Conservation (phyloP, 2,329 filamentous ascomycete genomes). For the Zasmidium citrigriseum region DNA sequence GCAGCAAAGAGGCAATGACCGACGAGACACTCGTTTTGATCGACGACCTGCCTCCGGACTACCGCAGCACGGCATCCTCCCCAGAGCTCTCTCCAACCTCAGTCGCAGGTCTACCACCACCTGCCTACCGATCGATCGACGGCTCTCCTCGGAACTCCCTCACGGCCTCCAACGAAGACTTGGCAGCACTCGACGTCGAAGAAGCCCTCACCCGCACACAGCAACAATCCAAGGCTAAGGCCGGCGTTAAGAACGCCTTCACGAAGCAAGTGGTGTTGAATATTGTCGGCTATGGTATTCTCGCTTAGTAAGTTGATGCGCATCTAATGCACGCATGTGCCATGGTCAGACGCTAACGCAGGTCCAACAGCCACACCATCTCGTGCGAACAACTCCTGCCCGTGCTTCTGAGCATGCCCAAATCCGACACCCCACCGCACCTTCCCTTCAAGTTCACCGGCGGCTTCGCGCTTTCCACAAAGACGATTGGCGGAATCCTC, state of each 20-base stretch:
- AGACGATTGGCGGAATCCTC: slow-evolving; percentile 83
- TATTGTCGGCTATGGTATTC: slow-evolving; percentile 85
- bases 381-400: slow-evolving; percentile 93
- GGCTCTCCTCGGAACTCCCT: slow-evolving; percentile 28
- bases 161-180: slow-evolving; percentile 13
- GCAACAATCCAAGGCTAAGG: slow-evolving; percentile 20
- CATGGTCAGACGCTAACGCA: slow-evolving; percentile 3
- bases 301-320: slow-evolving; percentile 77
- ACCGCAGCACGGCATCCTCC: slow-evolving; percentile 60
- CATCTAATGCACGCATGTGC: slow-evolving; percentile 6
- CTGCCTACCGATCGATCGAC: slow-evolving; percentile 36
- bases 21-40: slow-evolving; percentile 66
- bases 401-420: slow-evolving; percentile 77
- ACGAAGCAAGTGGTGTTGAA: slow-evolving; percentile 83
- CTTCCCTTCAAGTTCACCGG: slow-evolving; percentile 88
- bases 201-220: slow-evolving; percentile 33
- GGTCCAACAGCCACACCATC: slow-evolving; percentile 76
- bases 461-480: slow-evolving; percentile 80
- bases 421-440: slow-evolving; percentile 50
- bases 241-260: slow-evolving; percentile 63
- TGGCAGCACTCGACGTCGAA: slow-evolving; percentile 26
- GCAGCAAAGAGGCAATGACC: slow-evolving; percentile 46
- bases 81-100: slow-evolving; percentile 45
- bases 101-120: slow-evolving; percentile 30
- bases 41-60: slow-evolving; percentile 67